phyloP scores from a whole-genome alignment of 345 rosid genomes.

The Chamaenerion angustifolium region DNA sequence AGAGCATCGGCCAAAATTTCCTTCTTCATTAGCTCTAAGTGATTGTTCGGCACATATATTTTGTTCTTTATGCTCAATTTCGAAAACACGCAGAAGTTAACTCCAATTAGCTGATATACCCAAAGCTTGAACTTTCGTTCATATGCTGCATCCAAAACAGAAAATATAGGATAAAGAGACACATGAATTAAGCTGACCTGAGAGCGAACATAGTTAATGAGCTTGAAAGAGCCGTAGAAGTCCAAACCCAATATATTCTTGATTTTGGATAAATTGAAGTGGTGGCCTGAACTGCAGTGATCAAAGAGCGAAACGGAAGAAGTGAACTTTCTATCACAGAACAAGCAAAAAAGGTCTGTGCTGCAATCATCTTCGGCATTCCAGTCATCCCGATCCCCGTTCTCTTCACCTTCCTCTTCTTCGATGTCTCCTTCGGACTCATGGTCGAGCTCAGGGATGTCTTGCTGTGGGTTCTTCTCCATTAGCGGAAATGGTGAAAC shows the following conservation, averaged over 20 bases:
- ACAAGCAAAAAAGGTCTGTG: slow-evolving; percentile 42
- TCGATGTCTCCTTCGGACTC: slow-evolving; percentile 8
- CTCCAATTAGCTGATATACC: slow-evolving; percentile 1
- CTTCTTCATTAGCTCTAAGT: too few species aligned
- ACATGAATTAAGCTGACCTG: slow-evolving; percentile 25
- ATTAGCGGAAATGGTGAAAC: background rate
- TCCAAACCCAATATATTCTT: slow-evolving; percentile 41
- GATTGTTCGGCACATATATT: too few species aligned
- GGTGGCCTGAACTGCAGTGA: slow-evolving; percentile 43
- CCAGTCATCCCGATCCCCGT: slow-evolving; percentile 58
- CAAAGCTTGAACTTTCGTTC: too few species aligned
- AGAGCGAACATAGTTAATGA: slow-evolving; percentile 72
- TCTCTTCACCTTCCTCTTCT: slow-evolving; percentile 21
- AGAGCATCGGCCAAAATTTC: too few species aligned
- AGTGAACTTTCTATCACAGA: slow-evolving; percentile 39
- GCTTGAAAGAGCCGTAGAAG: slow-evolving; percentile 67
- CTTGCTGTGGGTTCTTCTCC: background rate
- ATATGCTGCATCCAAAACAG: background rate
- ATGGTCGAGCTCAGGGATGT: background rate
- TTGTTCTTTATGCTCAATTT: too few species aligned
- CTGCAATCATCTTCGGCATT: slow-evolving; percentile 19
- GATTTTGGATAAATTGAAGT: slow-evolving; percentile 42
- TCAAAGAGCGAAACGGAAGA: slow-evolving; percentile 44
- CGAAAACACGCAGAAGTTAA: too few species aligned
- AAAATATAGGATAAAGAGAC: background rate